A percentile compares a stretch with the other conserved stretches of the same genome.
phyloP scores from a whole-genome alignment of 2,329 filamentous ascomycete species.

The Cercospora berteroae region DNA sequence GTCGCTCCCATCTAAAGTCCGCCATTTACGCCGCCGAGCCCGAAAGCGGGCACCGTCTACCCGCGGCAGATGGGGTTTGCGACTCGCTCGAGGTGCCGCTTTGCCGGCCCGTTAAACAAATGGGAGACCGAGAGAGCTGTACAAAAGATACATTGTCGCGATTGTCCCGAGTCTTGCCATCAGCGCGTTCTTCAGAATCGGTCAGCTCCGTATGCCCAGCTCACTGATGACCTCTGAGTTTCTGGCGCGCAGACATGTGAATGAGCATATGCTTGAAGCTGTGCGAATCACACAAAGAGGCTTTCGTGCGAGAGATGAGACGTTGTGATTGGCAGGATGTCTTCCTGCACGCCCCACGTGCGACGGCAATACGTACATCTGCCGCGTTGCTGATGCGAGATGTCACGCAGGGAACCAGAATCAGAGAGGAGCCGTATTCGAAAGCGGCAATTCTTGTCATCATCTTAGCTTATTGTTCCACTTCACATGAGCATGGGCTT shows the following conservation, averaged over 20 bases:
- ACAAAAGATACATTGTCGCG: background rate
- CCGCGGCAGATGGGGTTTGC: background rate
- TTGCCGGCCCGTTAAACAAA: background rate
- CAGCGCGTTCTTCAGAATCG: background rate
- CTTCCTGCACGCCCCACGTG: background rate
- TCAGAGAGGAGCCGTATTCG: background rate
- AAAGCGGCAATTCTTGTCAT: background rate
- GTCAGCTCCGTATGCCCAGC: background rate
- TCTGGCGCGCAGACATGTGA: background rate
- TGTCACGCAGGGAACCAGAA: background rate
- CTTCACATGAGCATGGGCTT: background rate
- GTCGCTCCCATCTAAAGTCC: slow-evolving; percentile 1
- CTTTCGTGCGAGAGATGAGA: background rate
- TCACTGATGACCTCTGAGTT: background rate
- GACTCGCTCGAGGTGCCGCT: background rate
- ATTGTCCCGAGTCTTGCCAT: background rate
- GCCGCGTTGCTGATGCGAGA: background rate
- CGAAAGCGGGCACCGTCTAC: slow-evolving; percentile 1
- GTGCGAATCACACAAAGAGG: background rate
- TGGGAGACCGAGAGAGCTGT: background rate
- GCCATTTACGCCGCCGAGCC: background rate
- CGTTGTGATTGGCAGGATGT: background rate
- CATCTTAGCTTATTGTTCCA: background rate
- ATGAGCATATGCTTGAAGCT: background rate
- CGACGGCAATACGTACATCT: background rate